These are phyloP conservation scores for Leishmania major DNA, from an alignment of 208 protist species.

Conservation along the genomic window DNA sequence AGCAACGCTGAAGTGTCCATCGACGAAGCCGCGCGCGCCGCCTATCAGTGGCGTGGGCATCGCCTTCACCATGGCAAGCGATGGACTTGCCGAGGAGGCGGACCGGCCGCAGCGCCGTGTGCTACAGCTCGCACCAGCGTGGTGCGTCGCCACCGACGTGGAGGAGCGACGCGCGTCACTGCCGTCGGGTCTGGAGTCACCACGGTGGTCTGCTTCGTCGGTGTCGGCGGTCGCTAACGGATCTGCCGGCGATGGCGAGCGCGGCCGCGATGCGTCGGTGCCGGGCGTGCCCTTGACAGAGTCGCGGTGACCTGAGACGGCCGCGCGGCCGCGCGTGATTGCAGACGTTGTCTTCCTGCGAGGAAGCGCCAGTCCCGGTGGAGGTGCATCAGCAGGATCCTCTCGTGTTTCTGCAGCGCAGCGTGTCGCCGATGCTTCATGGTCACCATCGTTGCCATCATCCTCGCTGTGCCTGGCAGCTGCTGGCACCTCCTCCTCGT, in stretches of 20 bases:
- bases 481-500: not conserved
- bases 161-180: not conserved
- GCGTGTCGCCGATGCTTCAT: not conserved
- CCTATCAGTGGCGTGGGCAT: slow-evolving; percentile 47
- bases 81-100: slow-evolving; percentile 19
- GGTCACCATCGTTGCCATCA: not conserved
- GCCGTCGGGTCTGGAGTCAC: not conserved
- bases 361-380: not conserved
- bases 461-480: not conserved
- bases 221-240: not conserved
- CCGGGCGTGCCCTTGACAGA: not conserved
- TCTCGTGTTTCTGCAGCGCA: not conserved
- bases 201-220: not conserved
- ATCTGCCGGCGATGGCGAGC: slow-evolving; percentile 10
- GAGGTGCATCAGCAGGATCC: not conserved
- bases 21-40: slow-evolving; percentile 58
- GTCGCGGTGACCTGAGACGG: not conserved
- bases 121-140: slow-evolving; percentile 1
- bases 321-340: slow-evolving; percentile 1
- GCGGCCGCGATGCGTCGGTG: not conserved
- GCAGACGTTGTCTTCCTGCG: slow-evolving; percentile 12
- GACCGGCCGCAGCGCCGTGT: slow-evolving; percentile 8
- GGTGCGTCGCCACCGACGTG: slow-evolving; percentile 9
- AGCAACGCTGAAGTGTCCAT: slow-evolving; percentile 69
- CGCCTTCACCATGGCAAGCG: slow-evolving; percentile 25